Percentiles rank a stretch among this genome's conserved stretches.
Evolutionary conservation across 306 rosid genomes (phyloP).

Genomic region (Carpinus fangiana): DNA sequence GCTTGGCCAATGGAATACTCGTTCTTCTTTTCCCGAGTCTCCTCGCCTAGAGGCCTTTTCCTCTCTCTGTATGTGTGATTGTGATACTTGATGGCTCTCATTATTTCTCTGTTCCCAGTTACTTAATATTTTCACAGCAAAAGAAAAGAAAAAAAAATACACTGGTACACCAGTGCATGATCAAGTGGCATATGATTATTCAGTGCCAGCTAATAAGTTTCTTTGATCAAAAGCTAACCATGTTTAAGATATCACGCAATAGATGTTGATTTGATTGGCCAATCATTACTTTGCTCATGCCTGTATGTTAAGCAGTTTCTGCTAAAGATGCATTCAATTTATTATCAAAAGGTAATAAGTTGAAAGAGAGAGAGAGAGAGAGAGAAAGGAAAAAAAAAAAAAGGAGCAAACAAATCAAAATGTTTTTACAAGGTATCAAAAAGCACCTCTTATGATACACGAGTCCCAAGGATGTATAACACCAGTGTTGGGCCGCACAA

Average conservation of each 20-base stretch:
- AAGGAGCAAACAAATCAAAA: neutral
- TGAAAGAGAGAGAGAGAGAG: neutral
- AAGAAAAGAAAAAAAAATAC: no score
- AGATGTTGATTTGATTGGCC: neutral
- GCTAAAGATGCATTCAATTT: neutral
- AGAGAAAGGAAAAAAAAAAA: neutral
- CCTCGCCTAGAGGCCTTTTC: no score
- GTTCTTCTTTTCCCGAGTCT: no score
- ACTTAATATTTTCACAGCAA: no score
- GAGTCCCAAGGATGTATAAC: constrained; percentile 84
- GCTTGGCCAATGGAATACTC: no score
- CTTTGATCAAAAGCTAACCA: constrained; percentile 3
- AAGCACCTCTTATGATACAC: constrained; percentile 81
- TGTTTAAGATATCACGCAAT: neutral
- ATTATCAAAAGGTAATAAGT: neutral
- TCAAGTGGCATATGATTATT: constrained; percentile 17
- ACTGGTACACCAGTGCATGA: constrained; percentile 1
- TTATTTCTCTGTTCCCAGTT: no score
- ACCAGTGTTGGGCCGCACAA: constrained; percentile 94
- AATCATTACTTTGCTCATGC: constrained; percentile 13
- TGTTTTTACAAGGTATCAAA: constrained; percentile 13
- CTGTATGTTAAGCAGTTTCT: constrained; percentile 13
- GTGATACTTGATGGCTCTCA: no score
- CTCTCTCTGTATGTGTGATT: no score
- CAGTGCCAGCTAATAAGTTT: constrained; percentile 12